These are phyloP conservation scores for Saccharomyces mikatae DNA, from an alignment of 805 yeast genomes.

Conservation along the genomic window DNA sequence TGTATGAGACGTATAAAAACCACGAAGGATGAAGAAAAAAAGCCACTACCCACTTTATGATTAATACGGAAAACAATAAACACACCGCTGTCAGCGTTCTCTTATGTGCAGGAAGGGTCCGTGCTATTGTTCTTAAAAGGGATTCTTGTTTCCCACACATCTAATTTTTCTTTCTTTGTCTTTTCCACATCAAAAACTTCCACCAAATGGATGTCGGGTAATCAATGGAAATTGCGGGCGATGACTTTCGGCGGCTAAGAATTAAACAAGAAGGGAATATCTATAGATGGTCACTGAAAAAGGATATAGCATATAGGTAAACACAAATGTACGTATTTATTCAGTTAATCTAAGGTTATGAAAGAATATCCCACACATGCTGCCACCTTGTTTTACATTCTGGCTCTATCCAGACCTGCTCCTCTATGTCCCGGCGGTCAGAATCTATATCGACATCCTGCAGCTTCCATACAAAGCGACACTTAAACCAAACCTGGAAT, in stretches of 20 bases:
- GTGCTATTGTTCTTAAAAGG: background rate
- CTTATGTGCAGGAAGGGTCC: background rate
- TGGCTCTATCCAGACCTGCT: conserved; percentile 4
- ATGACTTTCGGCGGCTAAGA: background rate
- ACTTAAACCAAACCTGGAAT: conserved; percentile 45
- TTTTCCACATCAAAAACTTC: background rate
- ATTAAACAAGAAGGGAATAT: background rate
- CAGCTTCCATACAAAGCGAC: conserved; percentile 34
- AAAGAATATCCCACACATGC: background rate
- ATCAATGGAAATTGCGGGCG: background rate
- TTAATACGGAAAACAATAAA: background rate
- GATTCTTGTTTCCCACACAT: background rate
- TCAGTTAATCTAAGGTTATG: background rate
- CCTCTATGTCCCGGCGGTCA: conserved; percentile 41
- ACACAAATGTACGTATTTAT: background rate
- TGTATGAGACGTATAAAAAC: background rate
- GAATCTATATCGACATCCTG: conserved; percentile 37
- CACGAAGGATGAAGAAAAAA: background rate
- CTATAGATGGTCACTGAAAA: background rate
- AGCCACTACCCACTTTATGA: background rate
- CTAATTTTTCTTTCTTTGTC: conserved; percentile 2
- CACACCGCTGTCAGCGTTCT: background rate
- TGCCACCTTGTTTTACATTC: background rate
- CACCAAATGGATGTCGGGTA: background rate
- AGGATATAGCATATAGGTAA: background rate